These are phyloP conservation scores for Leucocoprinus birnbaumii DNA, from an alignment of 768 basidiomycete species.

Conservation along the genomic window DNA sequence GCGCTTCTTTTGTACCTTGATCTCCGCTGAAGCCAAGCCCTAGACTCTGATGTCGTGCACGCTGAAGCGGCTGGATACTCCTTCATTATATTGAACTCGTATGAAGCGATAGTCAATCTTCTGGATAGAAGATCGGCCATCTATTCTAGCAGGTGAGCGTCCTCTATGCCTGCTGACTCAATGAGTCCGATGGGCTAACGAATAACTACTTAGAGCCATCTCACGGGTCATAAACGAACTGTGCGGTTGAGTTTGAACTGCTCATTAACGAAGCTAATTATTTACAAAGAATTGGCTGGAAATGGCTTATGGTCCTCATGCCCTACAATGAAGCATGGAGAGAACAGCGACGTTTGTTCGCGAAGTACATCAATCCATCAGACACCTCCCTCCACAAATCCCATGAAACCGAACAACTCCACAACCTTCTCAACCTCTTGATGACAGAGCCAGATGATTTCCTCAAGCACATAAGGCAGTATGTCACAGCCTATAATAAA, in stretches of 20 bases:
- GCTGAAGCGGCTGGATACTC: constrained; percentile 15
- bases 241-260: not conserved
- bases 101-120: constrained; percentile 16
- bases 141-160: constrained; percentile 14
- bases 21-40: too few species aligned
- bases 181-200: not conserved
- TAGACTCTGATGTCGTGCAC: constrained; percentile 15
- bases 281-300: constrained; percentile 22
- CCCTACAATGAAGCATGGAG: constrained; percentile 21
- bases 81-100: constrained; percentile 16
- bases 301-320: constrained; percentile 17
- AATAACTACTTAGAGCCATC: not conserved
- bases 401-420: constrained; percentile 19
- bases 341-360: constrained; percentile 20
- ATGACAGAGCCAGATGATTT: constrained; percentile 21
- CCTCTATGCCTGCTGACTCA: not conserved
- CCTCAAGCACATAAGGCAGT: constrained; percentile 22
- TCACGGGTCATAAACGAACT: not conserved
- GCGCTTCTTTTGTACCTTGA: too few species aligned
- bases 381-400: constrained; percentile 17
- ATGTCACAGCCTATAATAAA: constrained; percentile 1
- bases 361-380: constrained; percentile 20
- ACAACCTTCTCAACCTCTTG: constrained; percentile 20
- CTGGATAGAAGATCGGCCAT: constrained; percentile 18
- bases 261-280: too few species aligned